phyloP scores from a whole-genome alignment of 345 rosid genomes.

The Acer saccharum region DNA sequence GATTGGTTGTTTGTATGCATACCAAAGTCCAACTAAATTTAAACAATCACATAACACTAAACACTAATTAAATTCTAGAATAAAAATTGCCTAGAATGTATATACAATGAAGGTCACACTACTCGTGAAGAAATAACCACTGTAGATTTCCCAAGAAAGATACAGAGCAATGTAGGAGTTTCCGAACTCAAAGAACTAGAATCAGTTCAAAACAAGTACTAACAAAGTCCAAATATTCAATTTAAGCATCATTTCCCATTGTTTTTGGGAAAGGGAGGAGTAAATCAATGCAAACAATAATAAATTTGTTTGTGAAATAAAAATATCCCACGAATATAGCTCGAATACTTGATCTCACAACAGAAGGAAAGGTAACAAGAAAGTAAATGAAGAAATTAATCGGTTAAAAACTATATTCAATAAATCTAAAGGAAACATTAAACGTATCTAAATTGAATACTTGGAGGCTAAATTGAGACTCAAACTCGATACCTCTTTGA shows the following conservation, averaged over 20 bases:
- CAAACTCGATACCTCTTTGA: too few species aligned
- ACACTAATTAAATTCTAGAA: too few species aligned
- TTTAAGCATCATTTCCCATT: background rate
- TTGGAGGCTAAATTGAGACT: too few species aligned
- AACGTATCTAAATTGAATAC: too few species aligned
- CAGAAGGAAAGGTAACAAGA: background rate
- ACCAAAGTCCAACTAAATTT: too few species aligned
- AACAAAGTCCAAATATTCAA: conserved; percentile 33
- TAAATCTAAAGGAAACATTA: too few species aligned
- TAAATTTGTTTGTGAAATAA: background rate
- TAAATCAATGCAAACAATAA: conserved; percentile 14
- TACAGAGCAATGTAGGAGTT: conserved; percentile 35
- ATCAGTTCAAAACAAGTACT: conserved; percentile 46
- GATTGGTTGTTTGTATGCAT: background rate
- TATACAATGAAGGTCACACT: too few species aligned
- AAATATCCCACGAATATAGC: background rate
- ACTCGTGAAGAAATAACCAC: too few species aligned
- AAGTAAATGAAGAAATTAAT: too few species aligned
- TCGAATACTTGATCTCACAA: background rate
- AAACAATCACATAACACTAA: too few species aligned
- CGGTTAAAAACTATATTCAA: too few species aligned
- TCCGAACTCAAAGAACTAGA: conserved; percentile 49
- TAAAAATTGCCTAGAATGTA: too few species aligned
- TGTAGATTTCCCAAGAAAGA: background rate
- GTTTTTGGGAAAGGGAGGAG: background rate